phyloP scores from a whole-genome alignment of 352 stramenopile genomes.

The Pythium sp. region DNA sequence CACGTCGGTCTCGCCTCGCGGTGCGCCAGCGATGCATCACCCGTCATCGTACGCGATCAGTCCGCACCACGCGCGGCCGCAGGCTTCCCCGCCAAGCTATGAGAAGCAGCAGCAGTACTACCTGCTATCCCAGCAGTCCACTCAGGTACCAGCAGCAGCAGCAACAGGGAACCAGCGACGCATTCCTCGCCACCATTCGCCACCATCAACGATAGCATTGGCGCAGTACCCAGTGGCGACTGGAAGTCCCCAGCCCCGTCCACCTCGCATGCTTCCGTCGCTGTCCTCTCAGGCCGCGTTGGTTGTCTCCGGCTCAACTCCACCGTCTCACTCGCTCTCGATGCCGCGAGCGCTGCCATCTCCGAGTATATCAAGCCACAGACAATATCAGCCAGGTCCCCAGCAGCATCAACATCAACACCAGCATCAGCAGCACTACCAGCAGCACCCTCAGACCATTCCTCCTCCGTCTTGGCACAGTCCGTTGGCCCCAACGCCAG shows the following conservation, averaged over 20 bases:
- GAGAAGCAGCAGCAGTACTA: slow-evolving; percentile 2
- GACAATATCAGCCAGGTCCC: background rate
- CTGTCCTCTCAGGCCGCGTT: too few species aligned
- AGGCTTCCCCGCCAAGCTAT: background rate
- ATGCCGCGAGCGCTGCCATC: slow-evolving; percentile 9
- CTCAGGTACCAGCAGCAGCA: background rate
- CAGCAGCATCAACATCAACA: background rate
- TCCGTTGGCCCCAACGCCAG: background rate
- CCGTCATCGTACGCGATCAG: slow-evolving; percentile 17
- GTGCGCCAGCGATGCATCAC: slow-evolving; percentile 4
- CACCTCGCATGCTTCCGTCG: too few species aligned
- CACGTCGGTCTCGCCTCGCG: slow-evolving; percentile 12
- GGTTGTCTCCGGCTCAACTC: background rate
- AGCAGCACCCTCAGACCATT: background rate
- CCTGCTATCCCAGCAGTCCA: background rate
- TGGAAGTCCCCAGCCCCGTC: too few species aligned
- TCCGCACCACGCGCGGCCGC: slow-evolving; percentile 12
- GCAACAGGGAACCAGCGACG: too few species aligned
- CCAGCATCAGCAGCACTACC: slow-evolving; percentile 2
- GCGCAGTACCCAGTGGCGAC: too few species aligned
- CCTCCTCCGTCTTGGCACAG: background rate
- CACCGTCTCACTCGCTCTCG: background rate
- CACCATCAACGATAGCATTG: too few species aligned
- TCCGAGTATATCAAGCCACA: background rate
- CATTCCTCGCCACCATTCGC: too few species aligned